These are phyloP conservation scores for Mytilinidion resinicola DNA, from an alignment of 495 filamentous ascomycete genomes.

Conservation along the genomic window DNA sequence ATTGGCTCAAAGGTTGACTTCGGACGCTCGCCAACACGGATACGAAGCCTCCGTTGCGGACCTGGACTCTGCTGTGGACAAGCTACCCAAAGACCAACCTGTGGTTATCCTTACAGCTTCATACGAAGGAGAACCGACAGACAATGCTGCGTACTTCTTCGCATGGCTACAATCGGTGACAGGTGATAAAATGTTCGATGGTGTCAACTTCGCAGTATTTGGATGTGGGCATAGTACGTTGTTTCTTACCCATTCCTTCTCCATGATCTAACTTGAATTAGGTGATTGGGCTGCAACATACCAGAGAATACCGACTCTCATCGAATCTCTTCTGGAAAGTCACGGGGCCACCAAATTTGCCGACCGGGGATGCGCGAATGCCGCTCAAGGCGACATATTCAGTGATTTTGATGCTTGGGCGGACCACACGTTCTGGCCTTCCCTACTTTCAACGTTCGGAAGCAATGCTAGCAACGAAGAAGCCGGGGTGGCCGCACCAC, in stretches of 20 bases:
- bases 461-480: slow-evolving; percentile 22
- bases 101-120: slow-evolving; percentile 59
- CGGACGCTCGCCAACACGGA: slow-evolving; percentile 49
- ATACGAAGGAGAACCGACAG: slow-evolving; percentile 65
- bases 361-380: slow-evolving; percentile 54
- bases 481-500: slow-evolving; percentile 32
- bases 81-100: slow-evolving; percentile 54
- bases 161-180: slow-evolving; percentile 50
- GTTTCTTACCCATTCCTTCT: background rate
- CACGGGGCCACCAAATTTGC: slow-evolving; percentile 53
- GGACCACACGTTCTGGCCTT: slow-evolving; percentile 55
- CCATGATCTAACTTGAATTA: background rate
- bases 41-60: slow-evolving; percentile 49
- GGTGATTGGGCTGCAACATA: slow-evolving; percentile 62
- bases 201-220: slow-evolving; percentile 50
- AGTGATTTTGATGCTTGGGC: slow-evolving; percentile 64
- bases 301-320: slow-evolving; percentile 58
- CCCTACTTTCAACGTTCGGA: slow-evolving; percentile 37
- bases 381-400: slow-evolving; percentile 58
- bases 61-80: slow-evolving; percentile 54
- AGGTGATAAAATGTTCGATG: slow-evolving; percentile 2
- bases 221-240: slow-evolving; percentile 44
- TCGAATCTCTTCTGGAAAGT: slow-evolving; percentile 34
- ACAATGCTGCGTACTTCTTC: slow-evolving; percentile 61
- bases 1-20: slow-evolving; percentile 54